A percentile compares a stretch with the other conserved stretches of the same genome.
Evolutionary conservation across 345 rosid species (phyloP).

Genomic region (Excoecaria agallocha): DNA sequence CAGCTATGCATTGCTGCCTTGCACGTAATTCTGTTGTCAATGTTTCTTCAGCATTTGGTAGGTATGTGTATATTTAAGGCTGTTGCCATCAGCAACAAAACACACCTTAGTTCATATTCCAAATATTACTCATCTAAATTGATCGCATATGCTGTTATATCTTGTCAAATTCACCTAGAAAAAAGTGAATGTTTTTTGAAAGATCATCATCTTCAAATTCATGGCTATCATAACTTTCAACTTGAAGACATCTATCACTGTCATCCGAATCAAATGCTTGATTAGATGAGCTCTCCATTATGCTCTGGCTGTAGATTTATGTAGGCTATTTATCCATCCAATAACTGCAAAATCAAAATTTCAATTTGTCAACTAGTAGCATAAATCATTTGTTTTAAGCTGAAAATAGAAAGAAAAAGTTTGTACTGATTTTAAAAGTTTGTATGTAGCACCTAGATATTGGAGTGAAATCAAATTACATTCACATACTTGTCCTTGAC

Average conservation of each 20-base stretch:
- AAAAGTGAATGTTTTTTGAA: conserved; percentile 30
- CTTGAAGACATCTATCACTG: conserved; percentile 29
- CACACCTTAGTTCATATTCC: no score
- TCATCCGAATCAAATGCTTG: conserved; percentile 42
- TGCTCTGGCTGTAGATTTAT: conserved; percentile 6
- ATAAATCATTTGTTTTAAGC: neutral
- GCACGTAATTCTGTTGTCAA: no score
- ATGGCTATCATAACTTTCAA: conserved; percentile 30
- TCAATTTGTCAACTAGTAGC: neutral
- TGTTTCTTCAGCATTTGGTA: no score
- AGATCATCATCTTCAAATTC: conserved; percentile 33
- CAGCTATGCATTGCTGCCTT: no score
- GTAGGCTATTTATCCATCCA: conserved; percentile 16
- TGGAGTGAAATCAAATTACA: neutral
- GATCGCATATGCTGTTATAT: no score
- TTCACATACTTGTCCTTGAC: neutral
- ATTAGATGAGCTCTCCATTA: conserved; percentile 38
- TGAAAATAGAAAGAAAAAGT: neutral
- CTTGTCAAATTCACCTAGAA: conserved; percentile 39
- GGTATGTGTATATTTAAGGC: no score
- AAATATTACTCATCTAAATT: no score
- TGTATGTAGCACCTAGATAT: neutral
- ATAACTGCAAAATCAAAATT: conserved; percentile 3
- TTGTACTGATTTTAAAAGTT: neutral
- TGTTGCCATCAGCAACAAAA: no score